Evolutionary conservation across 2,329 filamentous ascomycete species (phyloP).

Genomic region (Neofusicoccum sp.): DNA sequence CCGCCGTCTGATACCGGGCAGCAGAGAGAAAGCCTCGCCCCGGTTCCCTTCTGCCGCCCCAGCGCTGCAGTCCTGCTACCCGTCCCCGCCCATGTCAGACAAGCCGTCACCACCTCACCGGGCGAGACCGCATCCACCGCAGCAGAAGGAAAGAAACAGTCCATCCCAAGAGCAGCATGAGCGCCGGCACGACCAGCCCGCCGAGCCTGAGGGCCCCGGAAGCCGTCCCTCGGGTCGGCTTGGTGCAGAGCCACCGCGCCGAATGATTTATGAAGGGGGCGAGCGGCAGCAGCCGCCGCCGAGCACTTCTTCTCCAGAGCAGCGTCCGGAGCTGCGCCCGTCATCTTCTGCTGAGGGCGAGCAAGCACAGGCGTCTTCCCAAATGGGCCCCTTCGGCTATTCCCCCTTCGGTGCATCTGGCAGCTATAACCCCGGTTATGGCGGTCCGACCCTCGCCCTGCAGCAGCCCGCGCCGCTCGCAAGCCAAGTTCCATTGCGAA

Average conservation of each 20-base stretch:
- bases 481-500: slow-evolving; percentile 23
- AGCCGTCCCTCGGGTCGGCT: slow-evolving; percentile 9
- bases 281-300: slow-evolving; percentile 17
- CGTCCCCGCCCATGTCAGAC: slow-evolving; percentile 56
- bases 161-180: slow-evolving; percentile 20
- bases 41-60: slow-evolving; percentile 27
- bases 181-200: slow-evolving; percentile 10
- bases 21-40: slow-evolving; percentile 17
- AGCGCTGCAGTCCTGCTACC: slow-evolving; percentile 45
- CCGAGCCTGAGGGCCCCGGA: slow-evolving; percentile 9
- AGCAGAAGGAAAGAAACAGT: slow-evolving; percentile 21
- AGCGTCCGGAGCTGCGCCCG: slow-evolving; percentile 12
- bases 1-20: slow-evolving; percentile 31
- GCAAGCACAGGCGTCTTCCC: slow-evolving; percentile 10
- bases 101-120: slow-evolving; percentile 47
- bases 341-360: slow-evolving; percentile 11
- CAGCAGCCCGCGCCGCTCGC: slow-evolving; percentile 10
- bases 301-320: not conserved
- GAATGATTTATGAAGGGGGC: slow-evolving; percentile 21
- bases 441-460: slow-evolving; percentile 11
- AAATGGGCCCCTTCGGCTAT: slow-evolving; percentile 21
- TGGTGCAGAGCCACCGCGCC: slow-evolving; percentile 12
- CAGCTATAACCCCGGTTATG: slow-evolving; percentile 13
- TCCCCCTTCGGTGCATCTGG: slow-evolving; percentile 6
- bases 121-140: slow-evolving; percentile 18